Base-by-base conservation (phyloP, 331 rosid genomes). In the Phaseolus coccineus region DNA sequence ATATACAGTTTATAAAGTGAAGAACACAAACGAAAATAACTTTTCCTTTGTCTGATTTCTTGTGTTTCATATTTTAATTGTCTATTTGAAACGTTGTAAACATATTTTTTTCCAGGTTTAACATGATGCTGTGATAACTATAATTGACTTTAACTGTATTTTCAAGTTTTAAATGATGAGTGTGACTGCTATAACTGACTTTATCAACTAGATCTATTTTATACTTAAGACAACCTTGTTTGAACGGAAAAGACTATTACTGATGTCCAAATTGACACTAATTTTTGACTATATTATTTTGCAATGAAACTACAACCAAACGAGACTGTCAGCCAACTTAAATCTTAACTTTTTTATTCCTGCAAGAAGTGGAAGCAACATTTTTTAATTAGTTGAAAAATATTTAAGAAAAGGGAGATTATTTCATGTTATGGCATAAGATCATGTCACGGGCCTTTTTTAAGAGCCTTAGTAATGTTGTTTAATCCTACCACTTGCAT, bases 381-480 rank as follows among this genome's bases (percentile, higher is more conserved):
- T 31, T 62, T 31, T 62, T 62, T 33, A 28, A 11, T 28, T 14
- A 30, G 44, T 37, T 16, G 4, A 62, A 31, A 59, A 33, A 62
- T 3, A 40, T 3, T 27, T 1, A 28, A n/a, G 70, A 14, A 19
- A 8, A 63, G 3, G 16, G 8, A 37, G 11, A 27, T 63, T 37
- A 39, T 65, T 37, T 65, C 7, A 3, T 27, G 9, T 65, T 8
- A 35, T 37, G 51, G 47, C 8, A 40, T 37, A 64, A 64, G 71
- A 40, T 66, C 71, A 66, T 66, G 71, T 66, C 71, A 40, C 71
- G 27, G 10, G 71, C 33, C 52, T 3, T 39, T 65, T 66, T 19
- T 66, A 42, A 40, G 19, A 66, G 48, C 10, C 52, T 10, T 40
- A 40, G 22, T 42, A 22, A 25, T 46, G 56, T 68, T 24, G 35